Conservation (phyloP, 2,329 filamentous ascomycete species). For the Monosporascus sp. region DNA sequence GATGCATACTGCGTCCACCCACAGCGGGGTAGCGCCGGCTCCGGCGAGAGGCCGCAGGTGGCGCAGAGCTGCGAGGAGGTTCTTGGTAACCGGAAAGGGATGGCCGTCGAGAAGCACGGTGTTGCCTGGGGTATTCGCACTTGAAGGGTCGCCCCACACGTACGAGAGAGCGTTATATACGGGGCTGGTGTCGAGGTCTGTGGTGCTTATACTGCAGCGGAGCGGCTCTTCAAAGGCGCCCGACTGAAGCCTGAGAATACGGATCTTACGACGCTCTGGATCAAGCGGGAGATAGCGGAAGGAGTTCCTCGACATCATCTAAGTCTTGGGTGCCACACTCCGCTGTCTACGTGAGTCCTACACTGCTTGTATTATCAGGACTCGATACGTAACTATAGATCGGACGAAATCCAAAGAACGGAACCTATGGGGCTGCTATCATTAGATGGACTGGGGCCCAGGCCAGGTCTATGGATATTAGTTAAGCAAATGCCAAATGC, state of each 20-base stretch:
- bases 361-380: too few relatives aligned
- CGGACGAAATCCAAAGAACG: too few relatives aligned
- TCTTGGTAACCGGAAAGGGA: conserved; percentile 5
- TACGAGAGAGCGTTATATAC: conserved; percentile 14
- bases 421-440: too few relatives aligned
- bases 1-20: conserved; percentile 14
- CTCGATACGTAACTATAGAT: too few relatives aligned
- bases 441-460: too few relatives aligned
- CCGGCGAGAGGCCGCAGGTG: conserved; percentile 1
- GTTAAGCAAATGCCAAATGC: too few relatives aligned
- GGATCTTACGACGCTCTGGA: conserved; percentile 1
- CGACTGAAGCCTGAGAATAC: conserved; percentile 1
- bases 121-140: not conserved
- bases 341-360: too few relatives aligned
- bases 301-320: too few relatives aligned
- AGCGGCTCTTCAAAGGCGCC: conserved; percentile 1
- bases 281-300: conserved; percentile 6
- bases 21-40: conserved; percentile 4
- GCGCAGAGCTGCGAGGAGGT: conserved; percentile 5
- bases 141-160: conserved; percentile 10
- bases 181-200: not conserved
- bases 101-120: conserved; percentile 4
- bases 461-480: too few relatives aligned
- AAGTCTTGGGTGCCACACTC: too few relatives aligned
- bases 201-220: not conserved